Evolutionary conservation across 495 filamentous ascomycete species (phyloP).

Genomic region (Penicillium salamii): DNA sequence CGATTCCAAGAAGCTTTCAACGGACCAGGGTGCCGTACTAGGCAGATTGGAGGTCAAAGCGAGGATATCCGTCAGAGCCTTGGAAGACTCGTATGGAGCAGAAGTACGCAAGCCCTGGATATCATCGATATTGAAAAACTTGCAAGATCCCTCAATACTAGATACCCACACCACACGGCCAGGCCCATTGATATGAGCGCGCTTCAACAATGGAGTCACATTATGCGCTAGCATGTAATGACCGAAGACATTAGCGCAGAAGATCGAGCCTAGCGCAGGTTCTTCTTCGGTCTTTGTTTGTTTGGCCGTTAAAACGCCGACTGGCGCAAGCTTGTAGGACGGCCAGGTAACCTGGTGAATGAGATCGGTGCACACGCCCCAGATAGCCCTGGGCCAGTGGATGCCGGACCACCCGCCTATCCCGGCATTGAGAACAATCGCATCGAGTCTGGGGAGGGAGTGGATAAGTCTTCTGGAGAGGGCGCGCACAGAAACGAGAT

Average conservation of each 20-base stretch:
- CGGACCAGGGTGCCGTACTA: constrained; percentile 52
- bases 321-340: constrained; percentile 61
- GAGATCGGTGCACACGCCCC: constrained; percentile 61
- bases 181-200: constrained; percentile 39
- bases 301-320: constrained; percentile 52
- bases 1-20: constrained; percentile 47
- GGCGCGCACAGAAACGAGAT: constrained; percentile 51
- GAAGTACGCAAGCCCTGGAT: constrained; percentile 66
- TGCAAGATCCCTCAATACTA: constrained; percentile 65
- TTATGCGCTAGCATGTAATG: constrained; percentile 89
- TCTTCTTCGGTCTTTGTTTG: constrained; percentile 37
- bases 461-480: constrained; percentile 47
- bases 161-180: constrained; percentile 83
- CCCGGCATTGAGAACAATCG: constrained; percentile 83
- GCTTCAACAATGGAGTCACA: constrained; percentile 66
- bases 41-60: constrained; percentile 70
- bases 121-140: constrained; percentile 61
- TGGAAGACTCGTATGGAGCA: constrained; percentile 77
- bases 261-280: constrained; percentile 70
- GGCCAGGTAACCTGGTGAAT: constrained; percentile 74
- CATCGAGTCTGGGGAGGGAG: constrained; percentile 67
- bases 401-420: constrained; percentile 83
- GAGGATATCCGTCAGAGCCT: constrained; percentile 81
- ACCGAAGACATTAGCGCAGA: constrained; percentile 89
- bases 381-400: constrained; percentile 63